These are phyloP conservation scores for Drechslerella coelobrocha DNA, from an alignment of 2,329 filamentous ascomycete species.

Conservation along the genomic window DNA sequence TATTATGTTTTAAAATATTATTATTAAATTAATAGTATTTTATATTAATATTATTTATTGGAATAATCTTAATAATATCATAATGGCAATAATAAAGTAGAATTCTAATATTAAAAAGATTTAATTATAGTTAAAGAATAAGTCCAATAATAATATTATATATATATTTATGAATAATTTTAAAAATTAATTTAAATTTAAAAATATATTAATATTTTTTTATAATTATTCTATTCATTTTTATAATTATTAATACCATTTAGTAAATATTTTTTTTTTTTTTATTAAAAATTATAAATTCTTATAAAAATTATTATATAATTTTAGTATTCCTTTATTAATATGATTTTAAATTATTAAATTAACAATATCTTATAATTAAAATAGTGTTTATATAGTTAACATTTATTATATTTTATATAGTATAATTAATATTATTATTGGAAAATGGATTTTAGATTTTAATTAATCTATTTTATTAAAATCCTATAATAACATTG, in stretches of 20 bases:
- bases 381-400: neutral
- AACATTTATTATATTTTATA: neutral
- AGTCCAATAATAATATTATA: too few relatives aligned
- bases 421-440: neutral
- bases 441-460: slow-evolving; percentile 1
- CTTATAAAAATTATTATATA: too few relatives aligned
- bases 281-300: slow-evolving; percentile 1
- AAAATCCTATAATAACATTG: too few relatives aligned
- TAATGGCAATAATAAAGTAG: neutral
- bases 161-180: neutral
- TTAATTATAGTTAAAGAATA: slow-evolving; percentile 9
- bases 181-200: slow-evolving; percentile 3
- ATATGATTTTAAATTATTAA: slow-evolving; percentile 4
- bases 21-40: too few relatives aligned
- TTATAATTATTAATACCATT: neutral
- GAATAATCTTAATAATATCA: neutral
- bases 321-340: too few relatives aligned
- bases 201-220: neutral
- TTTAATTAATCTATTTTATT: too few relatives aligned
- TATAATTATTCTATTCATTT: neutral
- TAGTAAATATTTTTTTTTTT: slow-evolving; percentile 1
- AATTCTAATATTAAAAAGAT: neutral
- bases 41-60: neutral
- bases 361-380: neutral
- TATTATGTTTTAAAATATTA: too few relatives aligned